A percentile compares a stretch with the other conserved stretches of the same genome.
Evolutionary conservation across 2,329 filamentous ascomycete genomes (phyloP).

Genomic region (Thelonectria discophora): DNA sequence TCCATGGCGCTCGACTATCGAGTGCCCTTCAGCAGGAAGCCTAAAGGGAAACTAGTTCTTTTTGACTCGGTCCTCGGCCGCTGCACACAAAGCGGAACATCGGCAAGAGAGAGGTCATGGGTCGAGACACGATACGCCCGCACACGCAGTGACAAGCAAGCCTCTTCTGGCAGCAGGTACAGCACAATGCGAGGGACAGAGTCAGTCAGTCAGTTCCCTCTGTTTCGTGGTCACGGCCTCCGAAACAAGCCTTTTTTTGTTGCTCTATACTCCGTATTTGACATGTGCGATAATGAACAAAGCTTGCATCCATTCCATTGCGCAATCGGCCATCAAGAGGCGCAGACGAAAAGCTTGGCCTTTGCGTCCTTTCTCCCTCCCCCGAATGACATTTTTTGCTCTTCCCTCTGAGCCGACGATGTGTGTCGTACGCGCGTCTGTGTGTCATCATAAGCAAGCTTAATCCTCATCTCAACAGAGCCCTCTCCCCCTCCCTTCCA

Average conservation of each 20-base stretch:
- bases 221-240: background rate
- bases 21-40: background rate
- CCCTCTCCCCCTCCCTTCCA: too few relatives aligned
- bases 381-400: background rate
- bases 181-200: too few relatives aligned
- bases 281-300: background rate
- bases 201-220: too few relatives aligned
- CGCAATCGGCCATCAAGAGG: background rate
- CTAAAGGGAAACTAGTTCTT: background rate
- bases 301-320: background rate
- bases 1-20: background rate
- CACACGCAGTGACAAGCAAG: background rate
- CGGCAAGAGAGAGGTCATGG: background rate
- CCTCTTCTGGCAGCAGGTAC: too few relatives aligned
- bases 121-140: background rate
- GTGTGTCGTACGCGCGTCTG: slow-evolving; percentile 11
- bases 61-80: background rate
- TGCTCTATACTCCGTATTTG: background rate
- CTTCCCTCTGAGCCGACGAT: background rate
- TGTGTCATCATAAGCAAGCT: slow-evolving; percentile 20
- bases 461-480: slow-evolving; percentile 1
- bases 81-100: background rate
- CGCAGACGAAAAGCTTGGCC: slow-evolving; percentile 6
- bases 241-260: background rate
- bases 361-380: background rate